Evolutionary conservation across 768 basidiomycete species (phyloP).

Genomic region (Tephrocybe sp.): DNA sequence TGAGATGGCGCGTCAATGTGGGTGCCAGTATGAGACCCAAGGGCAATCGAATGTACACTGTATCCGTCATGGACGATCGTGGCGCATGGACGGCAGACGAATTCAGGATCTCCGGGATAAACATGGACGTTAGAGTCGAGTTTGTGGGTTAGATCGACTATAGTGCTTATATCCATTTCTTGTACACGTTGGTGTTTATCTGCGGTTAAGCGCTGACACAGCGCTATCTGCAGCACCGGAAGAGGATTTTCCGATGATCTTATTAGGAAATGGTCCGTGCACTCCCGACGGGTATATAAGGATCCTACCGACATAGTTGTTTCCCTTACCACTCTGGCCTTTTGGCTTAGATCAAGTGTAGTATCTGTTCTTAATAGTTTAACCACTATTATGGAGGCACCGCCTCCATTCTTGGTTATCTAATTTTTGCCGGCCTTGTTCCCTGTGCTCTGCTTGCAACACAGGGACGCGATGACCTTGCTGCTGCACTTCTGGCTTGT

Average conservation of each 20-base stretch:
- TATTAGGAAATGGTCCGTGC: conserved; percentile 17
- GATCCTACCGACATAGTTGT: background rate
- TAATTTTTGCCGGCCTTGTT: conserved; percentile 53
- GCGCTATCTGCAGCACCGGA: background rate
- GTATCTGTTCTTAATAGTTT: conserved; percentile 93
- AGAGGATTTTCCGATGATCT: background rate
- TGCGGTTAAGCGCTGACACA: background rate
- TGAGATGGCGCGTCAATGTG: conserved; percentile 81
- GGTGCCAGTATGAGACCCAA: conserved; percentile 75
- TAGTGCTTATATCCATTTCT: conserved; percentile 13
- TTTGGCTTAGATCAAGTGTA: conserved; percentile 98
- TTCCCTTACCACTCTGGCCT: conserved; percentile 85
- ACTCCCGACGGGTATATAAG: conserved; percentile 3
- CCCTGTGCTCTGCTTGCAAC: conserved; percentile 60
- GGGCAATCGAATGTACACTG: conserved; percentile 46
- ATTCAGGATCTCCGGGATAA: conserved; percentile 57
- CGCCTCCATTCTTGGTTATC: conserved; percentile 53
- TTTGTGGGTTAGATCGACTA: conserved; percentile 55
- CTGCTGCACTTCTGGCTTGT: conserved; percentile 55
- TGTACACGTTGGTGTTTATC: background rate
- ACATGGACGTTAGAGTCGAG: conserved; percentile 41
- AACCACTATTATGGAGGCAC: conserved; percentile 61
- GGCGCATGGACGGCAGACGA: conserved; percentile 33
- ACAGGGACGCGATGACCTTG: conserved; percentile 53
- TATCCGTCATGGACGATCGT: conserved; percentile 45